phyloP scores from a whole-genome alignment of 2,329 filamentous ascomycete genomes.

The Orbilia javanica region DNA sequence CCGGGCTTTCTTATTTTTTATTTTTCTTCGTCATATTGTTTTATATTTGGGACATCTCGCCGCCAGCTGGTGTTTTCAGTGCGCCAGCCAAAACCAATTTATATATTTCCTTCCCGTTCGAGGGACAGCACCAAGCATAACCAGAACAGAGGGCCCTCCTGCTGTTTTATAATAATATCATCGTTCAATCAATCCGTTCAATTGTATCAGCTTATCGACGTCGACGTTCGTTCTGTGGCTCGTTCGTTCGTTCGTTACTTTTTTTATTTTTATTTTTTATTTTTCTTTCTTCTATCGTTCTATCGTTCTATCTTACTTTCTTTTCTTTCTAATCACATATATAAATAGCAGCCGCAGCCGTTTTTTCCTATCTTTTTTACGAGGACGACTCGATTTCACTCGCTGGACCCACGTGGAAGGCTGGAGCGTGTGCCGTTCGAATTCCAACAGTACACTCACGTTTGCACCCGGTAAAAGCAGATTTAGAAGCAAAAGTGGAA shows the following conservation, averaged over 20 bases:
- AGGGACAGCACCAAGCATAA: slow-evolving; percentile 11
- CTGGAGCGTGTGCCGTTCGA: slow-evolving; percentile 6
- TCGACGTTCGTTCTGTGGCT: slow-evolving; percentile 25
- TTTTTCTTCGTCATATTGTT: slow-evolving; percentile 42
- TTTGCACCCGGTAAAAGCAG: not conserved
- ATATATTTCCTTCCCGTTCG: slow-evolving; percentile 35
- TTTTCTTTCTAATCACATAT: not conserved
- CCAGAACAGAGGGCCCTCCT: not conserved
- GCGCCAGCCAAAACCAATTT: slow-evolving; percentile 56
- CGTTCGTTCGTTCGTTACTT: slow-evolving; percentile 1
- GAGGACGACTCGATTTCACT: slow-evolving; percentile 26
- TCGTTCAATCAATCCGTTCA: not conserved
- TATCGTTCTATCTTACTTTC: not conserved
- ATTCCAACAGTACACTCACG: not conserved
- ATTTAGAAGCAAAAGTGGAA: not conserved
- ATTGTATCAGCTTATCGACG: slow-evolving; percentile 21
- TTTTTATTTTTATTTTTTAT: not conserved
- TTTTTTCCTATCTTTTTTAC: not conserved
- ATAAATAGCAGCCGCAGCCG: slow-evolving; percentile 6
- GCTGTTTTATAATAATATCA: slow-evolving; percentile 9
- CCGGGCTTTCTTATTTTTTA: slow-evolving; percentile 31
- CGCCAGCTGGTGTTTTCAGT: slow-evolving; percentile 23
- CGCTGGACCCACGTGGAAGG: slow-evolving; percentile 44
- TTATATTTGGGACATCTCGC: slow-evolving; percentile 54
- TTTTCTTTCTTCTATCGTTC: no score